Conservation (phyloP, 1,284 basidiomycete genomes). For the Cryptococcus wingfieldii region DNA sequence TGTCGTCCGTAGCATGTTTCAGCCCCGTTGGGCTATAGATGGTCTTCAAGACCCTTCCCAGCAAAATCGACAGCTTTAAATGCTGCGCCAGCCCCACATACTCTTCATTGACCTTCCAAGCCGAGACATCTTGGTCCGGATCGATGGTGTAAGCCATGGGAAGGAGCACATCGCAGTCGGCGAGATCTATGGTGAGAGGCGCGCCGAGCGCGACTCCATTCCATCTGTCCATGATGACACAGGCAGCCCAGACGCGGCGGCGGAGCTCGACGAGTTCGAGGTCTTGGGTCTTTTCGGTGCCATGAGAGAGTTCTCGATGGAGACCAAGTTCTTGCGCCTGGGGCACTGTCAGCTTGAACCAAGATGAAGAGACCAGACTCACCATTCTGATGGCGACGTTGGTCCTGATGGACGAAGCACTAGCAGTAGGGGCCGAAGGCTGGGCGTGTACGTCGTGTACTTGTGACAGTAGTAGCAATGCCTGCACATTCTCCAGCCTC, state of each 20-base stretch:
- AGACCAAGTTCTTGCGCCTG: constrained; percentile 89
- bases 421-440: constrained; percentile 45
- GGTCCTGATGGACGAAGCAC: constrained; percentile 41
- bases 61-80: constrained; percentile 76
- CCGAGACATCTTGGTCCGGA: constrained; percentile 55
- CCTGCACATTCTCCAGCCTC: constrained; percentile 81
- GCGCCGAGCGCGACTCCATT: constrained; percentile 43
- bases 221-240: constrained; percentile 89
- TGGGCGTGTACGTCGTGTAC: constrained; percentile 49
- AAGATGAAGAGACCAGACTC: constrained; percentile 24
- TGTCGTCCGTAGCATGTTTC: constrained; percentile 71
- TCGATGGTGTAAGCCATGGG: constrained; percentile 62
- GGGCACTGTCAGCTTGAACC: constrained; percentile 6
- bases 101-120: constrained; percentile 49
- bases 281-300: constrained; percentile 34
- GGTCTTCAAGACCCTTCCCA: constrained; percentile 83
- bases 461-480: constrained; percentile 54
- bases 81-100: constrained; percentile 58
- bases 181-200: constrained; percentile 82
- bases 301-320: constrained; percentile 59
- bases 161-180: constrained; percentile 85
- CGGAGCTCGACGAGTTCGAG: constrained; percentile 65
- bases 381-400: constrained; percentile 74
- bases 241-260: constrained; percentile 82
- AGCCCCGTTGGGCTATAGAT: constrained; percentile 79